A percentile compares a stretch with the other conserved stretches of the same genome.
These are phyloP conservation scores for Thermothelomyces thermophilus DNA, from an alignment of 2,329 filamentous ascomycete genomes.

Conservation along the genomic window DNA sequence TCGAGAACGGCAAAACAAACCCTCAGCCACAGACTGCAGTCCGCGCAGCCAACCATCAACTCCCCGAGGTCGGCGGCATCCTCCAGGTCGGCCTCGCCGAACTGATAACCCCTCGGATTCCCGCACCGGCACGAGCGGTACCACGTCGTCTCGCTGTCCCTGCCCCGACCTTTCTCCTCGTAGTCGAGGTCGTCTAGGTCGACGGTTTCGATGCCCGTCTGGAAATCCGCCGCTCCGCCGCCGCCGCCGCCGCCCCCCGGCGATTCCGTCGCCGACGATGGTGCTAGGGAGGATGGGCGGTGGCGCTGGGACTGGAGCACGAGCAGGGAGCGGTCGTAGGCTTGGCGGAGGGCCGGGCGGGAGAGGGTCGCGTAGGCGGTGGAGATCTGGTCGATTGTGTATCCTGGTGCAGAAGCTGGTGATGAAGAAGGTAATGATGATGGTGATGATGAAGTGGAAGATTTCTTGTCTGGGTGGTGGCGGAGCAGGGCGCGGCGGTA, in stretches of 20 bases:
- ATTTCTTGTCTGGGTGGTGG: constrained; percentile 57
- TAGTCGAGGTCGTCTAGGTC: constrained; percentile 59
- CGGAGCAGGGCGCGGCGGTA: constrained; percentile 59
- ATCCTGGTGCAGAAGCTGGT: constrained; percentile 34
- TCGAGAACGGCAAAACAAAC: constrained; percentile 56
- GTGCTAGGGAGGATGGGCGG: constrained; percentile 15
- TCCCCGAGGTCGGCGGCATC: constrained; percentile 52
- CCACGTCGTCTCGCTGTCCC: constrained; percentile 34
- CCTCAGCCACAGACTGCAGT: constrained; percentile 61
- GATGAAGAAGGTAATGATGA: neutral
- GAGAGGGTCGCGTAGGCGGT: constrained; percentile 53
- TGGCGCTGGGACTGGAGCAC: constrained; percentile 21
- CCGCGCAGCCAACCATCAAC: constrained; percentile 57
- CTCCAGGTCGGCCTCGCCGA: constrained; percentile 54
- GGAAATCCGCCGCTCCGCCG: constrained; percentile 30
- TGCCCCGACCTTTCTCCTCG: constrained; percentile 29
- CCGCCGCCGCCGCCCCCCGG: neutral
- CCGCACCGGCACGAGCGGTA: constrained; percentile 57
- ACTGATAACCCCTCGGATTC: constrained; percentile 53
- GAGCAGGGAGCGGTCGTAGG: constrained; percentile 49
- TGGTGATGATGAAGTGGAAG: neutral
- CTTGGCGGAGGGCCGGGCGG: constrained; percentile 39
- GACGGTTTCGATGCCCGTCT: constrained; percentile 55
- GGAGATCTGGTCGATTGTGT: constrained; percentile 58
- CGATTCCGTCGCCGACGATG: neutral